A percentile compares a stretch with the other conserved stretches of the same genome.
phyloP scores from a whole-genome alignment of 768 basidiomycete species.

The Coprinopsis sp. region DNA sequence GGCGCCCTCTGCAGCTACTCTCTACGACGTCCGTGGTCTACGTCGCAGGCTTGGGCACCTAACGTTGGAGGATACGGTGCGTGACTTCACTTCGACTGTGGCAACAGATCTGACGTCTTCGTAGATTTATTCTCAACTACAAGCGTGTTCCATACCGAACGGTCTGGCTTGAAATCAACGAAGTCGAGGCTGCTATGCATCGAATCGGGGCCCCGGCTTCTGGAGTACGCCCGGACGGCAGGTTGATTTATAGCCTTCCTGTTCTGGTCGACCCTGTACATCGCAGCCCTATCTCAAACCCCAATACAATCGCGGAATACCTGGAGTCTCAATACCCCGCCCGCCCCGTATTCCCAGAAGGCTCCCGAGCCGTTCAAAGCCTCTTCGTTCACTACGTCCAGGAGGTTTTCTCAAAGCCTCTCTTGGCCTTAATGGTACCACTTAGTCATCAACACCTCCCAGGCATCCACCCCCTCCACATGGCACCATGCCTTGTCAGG shows the following conservation, averaged over 20 bases:
- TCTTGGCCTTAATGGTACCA: conserved; percentile 68
- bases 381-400: conserved; percentile 69
- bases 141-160: conserved; percentile 70
- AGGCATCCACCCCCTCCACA: conserved; percentile 53
- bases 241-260: conserved; percentile 64
- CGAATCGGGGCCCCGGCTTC: conserved; percentile 58
- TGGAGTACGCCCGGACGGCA: conserved; percentile 48
- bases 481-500: conserved; percentile 28
- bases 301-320: conserved; percentile 65
- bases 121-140: conserved; percentile 70
- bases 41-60: conserved; percentile 69
- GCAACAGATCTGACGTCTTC: conserved; percentile 1
- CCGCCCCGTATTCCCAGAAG: conserved; percentile 66
- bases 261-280: conserved; percentile 46
- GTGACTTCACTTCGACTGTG: conserved; percentile 5
- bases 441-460: conserved; percentile 60
- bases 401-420: conserved; percentile 58
- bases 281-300: conserved; percentile 49
- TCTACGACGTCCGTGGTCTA: conserved; percentile 64
- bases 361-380: conserved; percentile 60
- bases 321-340: conserved; percentile 66
- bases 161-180: conserved; percentile 64
- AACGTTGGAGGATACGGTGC: conserved; percentile 72
- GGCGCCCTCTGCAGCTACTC: conserved; percentile 45
- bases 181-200: conserved; percentile 58